Evolutionary conservation across 2,329 filamentous ascomycete species (phyloP).

Genomic region (Ophiostoma quercus): DNA sequence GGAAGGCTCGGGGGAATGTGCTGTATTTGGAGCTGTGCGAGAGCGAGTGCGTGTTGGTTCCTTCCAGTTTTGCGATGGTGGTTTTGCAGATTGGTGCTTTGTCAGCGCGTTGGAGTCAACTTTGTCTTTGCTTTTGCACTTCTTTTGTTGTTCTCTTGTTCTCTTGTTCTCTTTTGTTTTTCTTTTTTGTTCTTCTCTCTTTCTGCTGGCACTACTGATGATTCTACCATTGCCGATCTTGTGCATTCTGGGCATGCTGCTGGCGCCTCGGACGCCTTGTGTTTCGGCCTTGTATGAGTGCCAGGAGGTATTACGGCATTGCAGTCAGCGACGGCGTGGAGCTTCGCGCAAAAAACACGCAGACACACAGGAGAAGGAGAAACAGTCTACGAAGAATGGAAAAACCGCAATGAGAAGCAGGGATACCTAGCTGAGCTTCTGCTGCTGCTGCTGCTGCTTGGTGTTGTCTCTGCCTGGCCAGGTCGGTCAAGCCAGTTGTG

Average conservation of each 20-base stretch:
- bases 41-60: not conserved
- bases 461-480: slow-evolving; percentile 1
- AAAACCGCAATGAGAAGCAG: not conserved
- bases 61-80: not conserved
- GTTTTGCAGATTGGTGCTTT: not conserved
- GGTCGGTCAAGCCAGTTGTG: not conserved
- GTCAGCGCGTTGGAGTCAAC: not conserved
- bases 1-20: slow-evolving; percentile 20
- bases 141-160: not conserved
- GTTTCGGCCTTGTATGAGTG: not conserved
- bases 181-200: not conserved
- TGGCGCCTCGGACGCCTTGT: not conserved
- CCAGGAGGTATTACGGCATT: not conserved
- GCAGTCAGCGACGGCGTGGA: not conserved
- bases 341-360: not conserved
- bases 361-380: not conserved
- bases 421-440: not conserved
- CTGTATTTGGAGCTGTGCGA: not conserved
- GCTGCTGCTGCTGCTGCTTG: not conserved
- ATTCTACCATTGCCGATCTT: not conserved
- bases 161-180: no score
- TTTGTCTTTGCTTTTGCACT: not conserved
- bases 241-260: not conserved
- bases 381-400: not conserved
- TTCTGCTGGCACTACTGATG: no score